These are phyloP conservation scores for Penicillium digitatum DNA, from an alignment of 2,329 filamentous ascomycete species.

Conservation along the genomic window DNA sequence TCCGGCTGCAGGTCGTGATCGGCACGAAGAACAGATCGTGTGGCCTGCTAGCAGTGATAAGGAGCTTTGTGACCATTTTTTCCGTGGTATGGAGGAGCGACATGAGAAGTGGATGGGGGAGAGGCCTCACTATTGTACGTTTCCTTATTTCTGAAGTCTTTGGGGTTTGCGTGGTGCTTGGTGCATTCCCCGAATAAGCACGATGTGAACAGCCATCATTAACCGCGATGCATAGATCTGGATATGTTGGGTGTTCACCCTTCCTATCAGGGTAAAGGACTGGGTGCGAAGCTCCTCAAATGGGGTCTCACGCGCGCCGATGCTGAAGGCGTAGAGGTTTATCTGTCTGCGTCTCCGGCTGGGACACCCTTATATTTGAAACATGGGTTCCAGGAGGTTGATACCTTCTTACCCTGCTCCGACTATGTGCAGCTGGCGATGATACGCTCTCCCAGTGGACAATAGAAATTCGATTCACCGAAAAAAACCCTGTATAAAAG, in stretches of 20 bases:
- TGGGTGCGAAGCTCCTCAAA: slow-evolving; percentile 30
- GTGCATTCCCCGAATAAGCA: neutral
- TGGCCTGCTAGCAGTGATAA: slow-evolving; percentile 19
- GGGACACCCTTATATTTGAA: slow-evolving; percentile 40
- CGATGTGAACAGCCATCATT: neutral
- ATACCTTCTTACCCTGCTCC: slow-evolving; percentile 14
- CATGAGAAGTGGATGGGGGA: slow-evolving; percentile 17
- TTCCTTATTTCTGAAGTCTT: neutral
- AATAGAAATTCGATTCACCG: neutral
- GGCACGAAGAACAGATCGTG: neutral
- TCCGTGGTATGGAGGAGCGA: slow-evolving; percentile 18
- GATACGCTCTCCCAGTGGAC: slow-evolving; percentile 13
- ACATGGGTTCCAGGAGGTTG: slow-evolving; percentile 35
- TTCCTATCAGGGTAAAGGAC: slow-evolving; percentile 20
- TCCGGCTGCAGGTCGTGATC: slow-evolving; percentile 7
- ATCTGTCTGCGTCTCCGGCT: slow-evolving; percentile 34
- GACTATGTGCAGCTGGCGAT: slow-evolving; percentile 16
- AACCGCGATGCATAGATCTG: slow-evolving; percentile 19
- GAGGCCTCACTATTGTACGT: slow-evolving; percentile 27
- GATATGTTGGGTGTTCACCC: slow-evolving; percentile 27
- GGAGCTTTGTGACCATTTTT: slow-evolving; percentile 21
- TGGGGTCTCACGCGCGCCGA: slow-evolving; percentile 39
- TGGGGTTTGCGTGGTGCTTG: neutral
- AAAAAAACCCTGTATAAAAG: neutral
- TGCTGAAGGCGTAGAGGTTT: slow-evolving; percentile 33